Evolutionary conservation across 78 protist genomes (phyloP), one percentile per base, ranked within the genome.

Genomic region (Paratrimastix pyriformis): DNA sequence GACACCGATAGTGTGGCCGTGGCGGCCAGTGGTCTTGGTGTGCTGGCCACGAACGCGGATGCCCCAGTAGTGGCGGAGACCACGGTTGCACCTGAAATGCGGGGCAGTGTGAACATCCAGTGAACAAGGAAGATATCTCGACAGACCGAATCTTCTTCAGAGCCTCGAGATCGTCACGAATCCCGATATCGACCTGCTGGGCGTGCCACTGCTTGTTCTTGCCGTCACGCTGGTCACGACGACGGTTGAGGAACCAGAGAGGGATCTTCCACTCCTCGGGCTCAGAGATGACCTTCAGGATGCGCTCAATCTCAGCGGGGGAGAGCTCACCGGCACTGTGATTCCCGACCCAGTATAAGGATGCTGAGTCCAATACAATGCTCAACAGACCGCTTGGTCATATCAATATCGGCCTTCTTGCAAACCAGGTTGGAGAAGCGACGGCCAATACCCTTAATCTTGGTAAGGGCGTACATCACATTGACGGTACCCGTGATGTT

Each of bases 1-100:
- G 37, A 90, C 84, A 84, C 92, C 94, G 59, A 91, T 86, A 73
- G 88, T 76, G 59, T 84, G 81, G 59, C 93, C 95, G 55, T 84
- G 80, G 79, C 94, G 93, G 33, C 97, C 99, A 5, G 98, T 95
- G 62, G 98, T 95, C 90, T 92, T 92, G 57, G 99, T 97, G 92
- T 91, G 96, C 89, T 97, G 99, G 75, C 99, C 99, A 60, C 99
- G 90, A 72, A 96, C 99, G n/a, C 90, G 87, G 82, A 94, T 82
- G 42, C 98, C 97, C 91, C 92, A 90, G 86, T 77, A 78, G 88
- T 97, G 99, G 58, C 97, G 87, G 45, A 96, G 81, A 90, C 99
- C 99, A 33, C 99, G 81, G 88, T 97, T 95, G 46, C 79, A 70
- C 43, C 90, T n/a, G n/a, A n/a, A n/a, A n/a, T n/a, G n/a, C n/a